These are phyloP conservation scores for Ophiostoma angusticollis DNA, from an alignment of 2,329 filamentous ascomycete genomes.

Conservation along the genomic window DNA sequence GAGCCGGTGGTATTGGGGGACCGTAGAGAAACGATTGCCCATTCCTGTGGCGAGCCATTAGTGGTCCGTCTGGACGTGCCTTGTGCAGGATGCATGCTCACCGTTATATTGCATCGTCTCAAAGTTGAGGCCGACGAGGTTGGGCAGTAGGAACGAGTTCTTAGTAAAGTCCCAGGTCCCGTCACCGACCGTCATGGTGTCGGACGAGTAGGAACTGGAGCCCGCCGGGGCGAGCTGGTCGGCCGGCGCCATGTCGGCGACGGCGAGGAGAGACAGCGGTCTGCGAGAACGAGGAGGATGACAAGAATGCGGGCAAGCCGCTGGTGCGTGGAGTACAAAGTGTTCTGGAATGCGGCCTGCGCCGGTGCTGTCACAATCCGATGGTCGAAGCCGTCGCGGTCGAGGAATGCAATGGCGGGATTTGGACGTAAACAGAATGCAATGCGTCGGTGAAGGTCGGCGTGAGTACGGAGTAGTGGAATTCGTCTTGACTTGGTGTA, in stretches of 20 bases:
- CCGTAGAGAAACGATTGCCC: constrained; percentile 63
- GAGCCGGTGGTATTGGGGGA: constrained; percentile 57
- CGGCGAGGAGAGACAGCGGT: constrained; percentile 12
- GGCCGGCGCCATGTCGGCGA: constrained; percentile 47
- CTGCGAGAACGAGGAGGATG: neutral
- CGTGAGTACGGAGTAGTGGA: too few species aligned
- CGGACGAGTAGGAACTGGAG: constrained; percentile 58
- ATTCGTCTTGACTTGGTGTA: too few species aligned
- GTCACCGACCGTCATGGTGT: constrained; percentile 66
- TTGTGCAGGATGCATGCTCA: constrained; percentile 24
- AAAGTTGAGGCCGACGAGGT: constrained; percentile 63
- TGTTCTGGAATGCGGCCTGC: too few species aligned
- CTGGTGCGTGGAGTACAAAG: too few species aligned
- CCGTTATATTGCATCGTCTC: constrained; percentile 79
- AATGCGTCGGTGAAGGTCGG: too few species aligned
- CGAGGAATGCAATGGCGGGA: neutral
- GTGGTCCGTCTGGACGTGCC: too few species aligned
- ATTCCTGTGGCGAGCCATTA: too few species aligned
- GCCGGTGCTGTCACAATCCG: too few species aligned
- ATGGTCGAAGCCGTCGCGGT: too few species aligned
- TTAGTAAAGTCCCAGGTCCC: constrained; percentile 71
- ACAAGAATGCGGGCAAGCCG: neutral
- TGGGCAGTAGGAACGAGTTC: constrained; percentile 67
- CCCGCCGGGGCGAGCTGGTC: constrained; percentile 55
- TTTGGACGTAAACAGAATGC: neutral